These are phyloP conservation scores for Thuidium tamariscinum DNA, from an alignment of 225 moss, liverwort and hornwort species.

Conservation along the genomic window DNA sequence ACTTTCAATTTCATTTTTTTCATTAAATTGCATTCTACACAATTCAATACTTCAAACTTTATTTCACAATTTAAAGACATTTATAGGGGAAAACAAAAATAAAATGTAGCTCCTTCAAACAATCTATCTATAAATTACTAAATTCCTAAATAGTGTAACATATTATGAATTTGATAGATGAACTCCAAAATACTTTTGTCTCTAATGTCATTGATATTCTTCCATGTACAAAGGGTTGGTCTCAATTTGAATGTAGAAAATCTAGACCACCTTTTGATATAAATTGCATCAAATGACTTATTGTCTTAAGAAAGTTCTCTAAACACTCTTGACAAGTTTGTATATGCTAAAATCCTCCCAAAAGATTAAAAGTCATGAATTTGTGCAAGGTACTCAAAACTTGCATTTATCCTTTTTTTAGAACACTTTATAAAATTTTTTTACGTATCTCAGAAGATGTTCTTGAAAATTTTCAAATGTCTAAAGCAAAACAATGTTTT, in stretches of 20 bases:
- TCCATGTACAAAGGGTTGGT: background rate
- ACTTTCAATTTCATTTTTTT: too few relatives aligned
- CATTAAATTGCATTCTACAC: too few relatives aligned
- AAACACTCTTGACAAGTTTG: background rate
- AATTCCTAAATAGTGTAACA: rapidly evolving
- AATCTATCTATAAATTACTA: too few relatives aligned
- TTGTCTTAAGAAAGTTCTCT: background rate
- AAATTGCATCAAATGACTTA: background rate
- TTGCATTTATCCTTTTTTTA: background rate
- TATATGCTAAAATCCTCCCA: rapidly evolving
- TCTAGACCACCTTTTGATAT: background rate
- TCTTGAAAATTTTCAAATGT: background rate
- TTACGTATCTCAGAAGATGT: rapidly evolving
- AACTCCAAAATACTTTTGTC: rapidly evolving
- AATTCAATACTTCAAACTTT: background rate
- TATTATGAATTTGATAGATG: background rate
- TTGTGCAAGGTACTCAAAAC: background rate
- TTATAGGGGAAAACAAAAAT: rapidly evolving
- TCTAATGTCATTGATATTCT: rapidly evolving
- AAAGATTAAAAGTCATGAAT: background rate
- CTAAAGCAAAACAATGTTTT: background rate
- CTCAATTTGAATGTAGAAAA: background rate
- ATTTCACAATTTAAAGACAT: background rate
- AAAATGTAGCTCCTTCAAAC: background rate
- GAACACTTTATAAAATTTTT: background rate